Evolutionary conservation across 208 protist species (phyloP), one percentile per base, ranked within the genome.

Genomic region (Acanthamoeba sp.): DNA sequence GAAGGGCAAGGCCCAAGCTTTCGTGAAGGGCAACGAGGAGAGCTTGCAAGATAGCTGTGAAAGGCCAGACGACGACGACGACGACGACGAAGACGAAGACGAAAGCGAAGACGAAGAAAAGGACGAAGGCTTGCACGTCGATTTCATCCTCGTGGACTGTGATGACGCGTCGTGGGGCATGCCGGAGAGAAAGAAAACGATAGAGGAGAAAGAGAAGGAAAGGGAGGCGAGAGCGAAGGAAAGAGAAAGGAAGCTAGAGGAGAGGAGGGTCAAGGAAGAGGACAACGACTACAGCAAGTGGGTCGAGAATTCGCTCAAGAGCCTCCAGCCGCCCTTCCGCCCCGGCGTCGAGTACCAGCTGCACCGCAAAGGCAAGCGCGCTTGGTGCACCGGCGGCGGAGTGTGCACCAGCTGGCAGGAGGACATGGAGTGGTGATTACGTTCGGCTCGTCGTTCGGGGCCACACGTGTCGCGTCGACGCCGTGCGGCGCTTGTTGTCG

Each of bases 381-480:
- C 14, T 12, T 55, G 48, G 36, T 76, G 66, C 36, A 76, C 66
- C 34, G 66, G 66, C 0, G 66, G 66, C 7, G 66, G 29, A 9
- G 66, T 29, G 18, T 76, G 66, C 66, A 4, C 9, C 4, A 16
- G 12, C 29, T 76, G 66, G 66, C 36, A 76, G 12, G 1, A 76
- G 10, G 66, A 76, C 66, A 76, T 76, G 66, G 66, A 76, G 36
- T 76, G 66, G 66, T 76, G 66, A 76, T 71, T 48, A 10, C n/a
- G n/a, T n/a, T n/a, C n/a, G n/a, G n/a, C n/a, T n/a, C n/a, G n/a
- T n/a, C n/a, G n/a, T n/a, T n/a, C n/a, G n/a, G n/a, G n/a, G n/a
- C n/a, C n/a, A n/a, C n/a, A n/a, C n/a, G n/a, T n/a, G n/a, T n/a
- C n/a, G n/a, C n/a, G n/a, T n/a, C n/a, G n/a, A n/a, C n/a, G n/a